Conservation (phyloP, 805 yeast species). For the Saccharomycopsis vini region DNA sequence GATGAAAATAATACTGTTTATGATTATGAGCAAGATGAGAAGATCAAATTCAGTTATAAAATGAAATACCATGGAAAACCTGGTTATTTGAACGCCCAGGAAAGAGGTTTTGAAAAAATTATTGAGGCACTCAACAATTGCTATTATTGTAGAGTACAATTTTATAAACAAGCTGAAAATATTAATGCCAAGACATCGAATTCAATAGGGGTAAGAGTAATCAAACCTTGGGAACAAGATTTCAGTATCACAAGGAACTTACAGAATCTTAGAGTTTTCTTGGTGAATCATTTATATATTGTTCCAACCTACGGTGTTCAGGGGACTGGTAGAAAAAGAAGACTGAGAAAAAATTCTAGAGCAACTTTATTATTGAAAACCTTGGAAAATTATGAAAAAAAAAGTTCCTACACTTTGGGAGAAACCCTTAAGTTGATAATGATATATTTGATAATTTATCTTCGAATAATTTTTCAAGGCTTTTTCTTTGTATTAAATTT, state of each 20-base stretch:
- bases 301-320: slow-evolving; percentile 12
- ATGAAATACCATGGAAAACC: slow-evolving; percentile 10
- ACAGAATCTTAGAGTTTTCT: slow-evolving; percentile 12
- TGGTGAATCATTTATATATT: slow-evolving; percentile 15
- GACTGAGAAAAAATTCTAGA: not conserved
- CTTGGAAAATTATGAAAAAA: not conserved
- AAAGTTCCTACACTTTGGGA: not conserved
- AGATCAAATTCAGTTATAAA: not conserved
- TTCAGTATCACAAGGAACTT: slow-evolving; percentile 11
- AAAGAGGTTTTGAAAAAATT: slow-evolving; percentile 11
- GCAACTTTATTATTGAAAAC: not conserved
- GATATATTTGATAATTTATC: slow-evolving; percentile 4
- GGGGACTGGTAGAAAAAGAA: not conserved
- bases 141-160: slow-evolving; percentile 12
- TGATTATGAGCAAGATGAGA: not conserved
- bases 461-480: slow-evolving; percentile 5
- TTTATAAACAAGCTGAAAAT: slow-evolving; percentile 2
- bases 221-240: slow-evolving; percentile 17
- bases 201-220: slow-evolving; percentile 1
- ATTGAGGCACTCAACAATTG: slow-evolving; percentile 14
- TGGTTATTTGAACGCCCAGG: slow-evolving; percentile 12
- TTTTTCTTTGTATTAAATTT: slow-evolving; percentile 25
- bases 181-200: not conserved
- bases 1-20: not conserved
- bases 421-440: not conserved